Percentiles rank a stretch among this genome's conserved stretches.
Conservation (phyloP, 495 filamentous ascomycete genomes). For the Aspergillus heteromorphus region DNA sequence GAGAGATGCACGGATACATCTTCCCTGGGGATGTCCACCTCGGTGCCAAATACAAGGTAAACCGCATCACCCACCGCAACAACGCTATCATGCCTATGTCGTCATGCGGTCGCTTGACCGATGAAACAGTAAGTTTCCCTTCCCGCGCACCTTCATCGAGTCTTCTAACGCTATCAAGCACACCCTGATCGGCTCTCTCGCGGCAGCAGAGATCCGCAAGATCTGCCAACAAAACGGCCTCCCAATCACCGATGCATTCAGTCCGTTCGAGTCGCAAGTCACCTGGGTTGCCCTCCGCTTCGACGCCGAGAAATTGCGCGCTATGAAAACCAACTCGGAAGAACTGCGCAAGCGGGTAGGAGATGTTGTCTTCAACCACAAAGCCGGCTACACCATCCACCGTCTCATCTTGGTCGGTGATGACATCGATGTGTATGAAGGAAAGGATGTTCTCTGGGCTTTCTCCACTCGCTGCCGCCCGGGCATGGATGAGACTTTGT, state of each 20-base stretch:
- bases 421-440: conserved; percentile 23
- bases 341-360: conserved; percentile 19
- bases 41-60: conserved; percentile 30
- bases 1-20: conserved; percentile 34
- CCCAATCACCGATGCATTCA: conserved; percentile 19
- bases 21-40: conserved; percentile 27
- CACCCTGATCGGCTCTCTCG: conserved; percentile 10
- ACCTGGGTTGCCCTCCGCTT: conserved; percentile 26
- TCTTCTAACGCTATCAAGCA: neutral
- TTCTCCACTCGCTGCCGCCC: conserved; percentile 28
- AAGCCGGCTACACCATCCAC: conserved; percentile 22
- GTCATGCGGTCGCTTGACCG: conserved; percentile 25
- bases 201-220: conserved; percentile 24
- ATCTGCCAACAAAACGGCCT: conserved; percentile 23
- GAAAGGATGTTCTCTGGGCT: conserved; percentile 28
- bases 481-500: conserved; percentile 21
- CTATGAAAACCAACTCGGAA: conserved; percentile 15
- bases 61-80: conserved; percentile 37
- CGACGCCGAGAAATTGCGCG: conserved; percentile 14
- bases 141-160: too few relatives aligned
- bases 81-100: conserved; percentile 35
- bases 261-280: conserved; percentile 26
- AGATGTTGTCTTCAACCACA: conserved; percentile 21
- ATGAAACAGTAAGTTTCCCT: conserved; percentile 29
- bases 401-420: conserved; percentile 24